These are phyloP conservation scores for Pleurotus pulmonarius DNA, from an alignment of 768 basidiomycete species.

Conservation along the genomic window DNA sequence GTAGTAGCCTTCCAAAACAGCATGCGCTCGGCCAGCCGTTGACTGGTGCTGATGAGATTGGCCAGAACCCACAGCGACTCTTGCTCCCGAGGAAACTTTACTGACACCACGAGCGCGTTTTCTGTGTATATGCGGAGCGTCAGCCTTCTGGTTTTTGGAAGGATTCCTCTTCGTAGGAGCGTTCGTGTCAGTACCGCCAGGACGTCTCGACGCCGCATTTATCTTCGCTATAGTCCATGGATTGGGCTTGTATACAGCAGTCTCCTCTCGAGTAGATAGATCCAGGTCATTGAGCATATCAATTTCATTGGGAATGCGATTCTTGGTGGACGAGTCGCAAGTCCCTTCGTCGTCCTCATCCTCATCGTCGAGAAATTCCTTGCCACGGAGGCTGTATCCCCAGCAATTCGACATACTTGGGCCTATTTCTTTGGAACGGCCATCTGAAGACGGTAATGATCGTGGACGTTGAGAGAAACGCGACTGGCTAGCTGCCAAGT, in stretches of 20 bases:
- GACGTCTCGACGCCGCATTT: constrained; percentile 57
- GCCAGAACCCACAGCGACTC: too few species aligned
- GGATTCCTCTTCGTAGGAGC: neutral
- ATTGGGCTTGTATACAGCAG: constrained; percentile 66
- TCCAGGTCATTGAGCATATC: constrained; percentile 49
- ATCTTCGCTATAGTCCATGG: constrained; percentile 81
- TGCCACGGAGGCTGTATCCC: constrained; percentile 20
- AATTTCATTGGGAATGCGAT: constrained; percentile 19
- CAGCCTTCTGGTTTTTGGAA: too few species aligned
- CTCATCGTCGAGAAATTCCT: constrained; percentile 18
- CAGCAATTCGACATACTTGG: neutral
- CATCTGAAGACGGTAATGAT: too few species aligned
- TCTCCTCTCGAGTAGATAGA: constrained; percentile 54
- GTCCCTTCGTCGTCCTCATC: constrained; percentile 6
- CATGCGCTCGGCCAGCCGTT: too few species aligned
- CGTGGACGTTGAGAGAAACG: too few species aligned
- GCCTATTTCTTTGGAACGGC: too few species aligned
- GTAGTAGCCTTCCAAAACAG: neutral
- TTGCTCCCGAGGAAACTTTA: too few species aligned
- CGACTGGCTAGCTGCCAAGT: too few species aligned
- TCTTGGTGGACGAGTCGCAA: neutral
- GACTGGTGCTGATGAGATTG: too few species aligned
- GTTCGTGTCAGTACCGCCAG: too few species aligned
- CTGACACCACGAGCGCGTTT: too few species aligned
- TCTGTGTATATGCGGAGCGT: too few species aligned